Percentiles rank a stretch among this genome's conserved stretches.
Evolutionary conservation across 176 grass and related monocot species (phyloP).

Genomic region (Cenchrus americanus): DNA sequence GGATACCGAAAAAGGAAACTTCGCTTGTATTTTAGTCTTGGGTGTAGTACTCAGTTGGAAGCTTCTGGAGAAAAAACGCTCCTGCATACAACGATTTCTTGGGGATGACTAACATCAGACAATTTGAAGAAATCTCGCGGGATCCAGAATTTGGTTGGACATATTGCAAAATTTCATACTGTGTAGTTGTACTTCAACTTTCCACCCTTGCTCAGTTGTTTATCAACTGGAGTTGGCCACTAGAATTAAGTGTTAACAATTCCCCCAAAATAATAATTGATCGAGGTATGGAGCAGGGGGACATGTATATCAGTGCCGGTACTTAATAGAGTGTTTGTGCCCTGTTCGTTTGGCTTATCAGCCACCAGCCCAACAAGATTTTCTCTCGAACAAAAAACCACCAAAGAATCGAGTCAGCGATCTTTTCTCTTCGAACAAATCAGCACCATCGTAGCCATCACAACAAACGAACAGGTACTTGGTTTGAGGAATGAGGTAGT

Average conservation of each 20-base stretch:
- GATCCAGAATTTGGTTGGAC: background rate
- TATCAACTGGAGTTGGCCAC: background rate
- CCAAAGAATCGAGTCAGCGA: too few relatives aligned
- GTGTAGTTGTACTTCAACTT: background rate
- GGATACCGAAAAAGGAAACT: background rate
- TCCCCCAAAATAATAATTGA: background rate
- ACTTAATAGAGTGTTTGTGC: too few relatives aligned
- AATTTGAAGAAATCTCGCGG: background rate
- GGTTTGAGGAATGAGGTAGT: too few relatives aligned
- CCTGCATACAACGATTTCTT: background rate
- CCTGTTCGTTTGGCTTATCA: too few relatives aligned
- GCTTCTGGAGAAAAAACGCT: background rate
- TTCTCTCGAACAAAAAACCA: too few relatives aligned
- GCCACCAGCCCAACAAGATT: too few relatives aligned
- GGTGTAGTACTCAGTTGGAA: too few relatives aligned
- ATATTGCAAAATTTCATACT: background rate
- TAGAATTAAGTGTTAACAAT: background rate
- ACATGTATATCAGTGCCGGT: too few relatives aligned
- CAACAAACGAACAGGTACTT: too few relatives aligned
- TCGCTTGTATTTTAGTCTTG: background rate
- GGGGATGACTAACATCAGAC: background rate
- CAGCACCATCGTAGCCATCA: too few relatives aligned
- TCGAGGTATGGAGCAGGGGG: background rate
- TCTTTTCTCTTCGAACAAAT: too few relatives aligned
- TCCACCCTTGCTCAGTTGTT: background rate